These are phyloP conservation scores for Scheffersomyces stipitis DNA, from an alignment of 805 yeast genomes.

Conservation along the genomic window DNA sequence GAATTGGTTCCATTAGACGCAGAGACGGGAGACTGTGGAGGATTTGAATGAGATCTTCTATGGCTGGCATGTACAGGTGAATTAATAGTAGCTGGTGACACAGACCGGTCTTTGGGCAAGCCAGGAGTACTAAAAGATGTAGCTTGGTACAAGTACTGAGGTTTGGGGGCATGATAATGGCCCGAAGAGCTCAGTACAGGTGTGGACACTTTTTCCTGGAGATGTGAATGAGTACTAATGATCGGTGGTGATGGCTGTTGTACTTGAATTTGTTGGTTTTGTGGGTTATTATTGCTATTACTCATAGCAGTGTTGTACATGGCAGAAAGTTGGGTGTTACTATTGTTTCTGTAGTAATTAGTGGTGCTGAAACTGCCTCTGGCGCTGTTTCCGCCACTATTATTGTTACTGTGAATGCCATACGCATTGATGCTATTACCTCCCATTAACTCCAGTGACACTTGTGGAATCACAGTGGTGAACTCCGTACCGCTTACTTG, in stretches of 20 bases:
- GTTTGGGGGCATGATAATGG: conserved; percentile 34
- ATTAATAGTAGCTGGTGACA: conserved; percentile 21
- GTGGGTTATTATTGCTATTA: neutral
- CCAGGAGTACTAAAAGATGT: conserved; percentile 3
- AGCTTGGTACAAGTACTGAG: conserved; percentile 23
- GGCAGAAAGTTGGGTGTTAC: neutral
- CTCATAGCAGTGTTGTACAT: conserved; percentile 8
- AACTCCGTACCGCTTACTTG: too few relatives aligned
- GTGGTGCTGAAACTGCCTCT: conserved; percentile 2
- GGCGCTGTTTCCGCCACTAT: conserved; percentile 8
- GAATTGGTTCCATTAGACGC: conserved; percentile 18
- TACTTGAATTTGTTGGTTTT: conserved; percentile 2
- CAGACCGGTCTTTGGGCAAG: conserved; percentile 22
- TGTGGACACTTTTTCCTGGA: conserved; percentile 4
- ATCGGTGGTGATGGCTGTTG: conserved; percentile 4
- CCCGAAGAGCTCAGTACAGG: conserved; percentile 4
- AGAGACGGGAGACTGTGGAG: conserved; percentile 23
- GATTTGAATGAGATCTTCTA: conserved; percentile 35
- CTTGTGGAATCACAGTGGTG: too few relatives aligned
- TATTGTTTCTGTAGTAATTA: conserved; percentile 8
- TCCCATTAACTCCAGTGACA: too few relatives aligned
- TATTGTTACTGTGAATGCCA: neutral
- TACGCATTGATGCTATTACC: conserved; percentile 4
- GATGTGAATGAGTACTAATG: neutral
- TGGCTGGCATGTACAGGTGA: conserved; percentile 24